Evolutionary conservation across 2,329 filamentous ascomycete genomes (phyloP), one percentile per base, ranked within the genome.

Genomic region (Botrytis deweyae): DNA sequence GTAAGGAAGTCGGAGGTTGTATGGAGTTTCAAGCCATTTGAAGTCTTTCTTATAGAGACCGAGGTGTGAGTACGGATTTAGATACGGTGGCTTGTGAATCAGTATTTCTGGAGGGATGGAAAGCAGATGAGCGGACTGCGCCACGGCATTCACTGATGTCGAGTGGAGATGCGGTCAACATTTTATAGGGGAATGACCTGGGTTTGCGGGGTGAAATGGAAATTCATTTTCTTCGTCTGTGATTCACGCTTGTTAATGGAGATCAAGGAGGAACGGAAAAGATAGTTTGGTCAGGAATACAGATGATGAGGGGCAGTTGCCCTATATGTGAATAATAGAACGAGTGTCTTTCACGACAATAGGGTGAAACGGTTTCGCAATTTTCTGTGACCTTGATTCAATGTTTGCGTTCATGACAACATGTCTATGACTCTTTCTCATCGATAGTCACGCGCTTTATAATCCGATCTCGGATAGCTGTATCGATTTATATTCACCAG

Each of bases 71-170:
- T 42, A 44, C 52, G 9, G n/a, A n/a, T 58, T 3, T 10, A 29
- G 20, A 38, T 58, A 58, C 52, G 5, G 66, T 68, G 38, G 49
- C 66, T 68, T n/a, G 66, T 68, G 66, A 68, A 68, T 68, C 66
- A 58, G 55, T 29, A n/a, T 9, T 33, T 42, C 9, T 3, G 10
- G 36, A 42, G 10, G 1, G 6, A n/a, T 42, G n/a, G 38, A 52
- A 68, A 42, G 18, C 18, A 40, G 36, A 68, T 68, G 66, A 58
- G 36, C 36, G 25, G 18, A 25, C 49, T 68, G 66, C 66, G 66
- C 66, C 66, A 58, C 49, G 49, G 16, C 38, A 68, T 68, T 68
- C 66, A 68, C 66, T 68, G 3, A 4, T 38, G 49, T 68, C 36
- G 25, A 5, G 25, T 42, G n/a, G 36, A 42, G n/a, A 68, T 68